Percentiles rank a stretch among this genome's conserved stretches.
Evolutionary conservation across 768 basidiomycete species (phyloP).

Genomic region (Russula sp.): DNA sequence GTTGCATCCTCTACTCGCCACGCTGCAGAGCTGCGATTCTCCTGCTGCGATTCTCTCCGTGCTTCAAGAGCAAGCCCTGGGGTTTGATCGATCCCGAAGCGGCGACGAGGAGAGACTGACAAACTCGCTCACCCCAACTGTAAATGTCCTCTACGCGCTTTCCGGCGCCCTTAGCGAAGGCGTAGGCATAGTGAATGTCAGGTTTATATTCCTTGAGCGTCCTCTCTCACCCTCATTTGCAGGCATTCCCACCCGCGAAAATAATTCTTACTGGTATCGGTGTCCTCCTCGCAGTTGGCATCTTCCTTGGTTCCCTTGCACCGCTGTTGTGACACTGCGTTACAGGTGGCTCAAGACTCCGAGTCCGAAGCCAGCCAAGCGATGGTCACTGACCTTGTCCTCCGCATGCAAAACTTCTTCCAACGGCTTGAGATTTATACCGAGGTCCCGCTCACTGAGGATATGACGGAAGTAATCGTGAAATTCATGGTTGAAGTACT

Average conservation of each 20-base stretch:
- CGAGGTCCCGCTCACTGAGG: not conserved
- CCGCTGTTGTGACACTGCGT: not conserved
- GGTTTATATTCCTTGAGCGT: not conserved
- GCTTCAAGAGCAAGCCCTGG: not conserved
- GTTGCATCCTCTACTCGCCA: not conserved
- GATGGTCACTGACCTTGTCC: not conserved
- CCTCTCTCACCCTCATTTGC: too few species aligned
- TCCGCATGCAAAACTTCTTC: not conserved
- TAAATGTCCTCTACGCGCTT: not conserved
- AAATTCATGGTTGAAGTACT: not conserved
- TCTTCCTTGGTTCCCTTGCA: not conserved
- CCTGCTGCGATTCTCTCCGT: not conserved
- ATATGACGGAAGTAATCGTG: not conserved
- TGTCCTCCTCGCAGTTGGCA: not conserved
- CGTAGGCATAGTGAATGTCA: not conserved
- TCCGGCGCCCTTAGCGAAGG: not conserved
- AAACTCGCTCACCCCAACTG: not conserved
- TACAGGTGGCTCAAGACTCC: not conserved
- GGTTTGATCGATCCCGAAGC: not conserved
- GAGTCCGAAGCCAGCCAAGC: not conserved
- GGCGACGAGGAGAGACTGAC: not conserved
- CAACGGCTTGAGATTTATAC: not conserved
- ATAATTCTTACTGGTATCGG: not conserved
- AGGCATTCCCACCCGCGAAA: not conserved
- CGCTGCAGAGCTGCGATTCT: not conserved